Percentiles rank a stretch among this genome's conserved stretches.
Evolutionary conservation across 768 basidiomycete species (phyloP).

Genomic region (Hebeloma cylindrosporum): DNA sequence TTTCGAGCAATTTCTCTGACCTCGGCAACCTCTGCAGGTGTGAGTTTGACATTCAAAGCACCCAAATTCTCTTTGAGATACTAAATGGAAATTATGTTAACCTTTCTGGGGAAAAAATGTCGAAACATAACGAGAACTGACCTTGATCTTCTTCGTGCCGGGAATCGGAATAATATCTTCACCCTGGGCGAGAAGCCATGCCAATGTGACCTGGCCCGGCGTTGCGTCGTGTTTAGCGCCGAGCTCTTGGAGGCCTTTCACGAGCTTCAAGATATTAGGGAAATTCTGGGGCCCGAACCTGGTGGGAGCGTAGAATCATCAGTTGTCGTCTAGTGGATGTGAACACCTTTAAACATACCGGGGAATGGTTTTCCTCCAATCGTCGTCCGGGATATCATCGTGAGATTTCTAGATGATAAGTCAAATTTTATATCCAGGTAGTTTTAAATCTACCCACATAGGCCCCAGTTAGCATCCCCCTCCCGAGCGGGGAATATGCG

Average conservation of each 20-base stretch:
- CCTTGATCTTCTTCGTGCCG: conserved; percentile 39
- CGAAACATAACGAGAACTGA: too few species aligned
- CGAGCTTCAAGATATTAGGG: conserved; percentile 45
- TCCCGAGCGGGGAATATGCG: conserved; percentile 52
- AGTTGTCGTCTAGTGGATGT: not conserved
- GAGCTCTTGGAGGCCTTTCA: conserved; percentile 37
- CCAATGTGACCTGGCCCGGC: conserved; percentile 46
- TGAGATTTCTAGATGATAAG: conserved; percentile 30
- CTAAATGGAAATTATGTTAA: not conserved
- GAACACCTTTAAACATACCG: not conserved
- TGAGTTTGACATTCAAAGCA: conserved; percentile 32
- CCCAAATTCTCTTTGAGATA: conserved; percentile 8
- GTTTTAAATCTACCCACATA: conserved; percentile 13
- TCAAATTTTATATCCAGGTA: not conserved
- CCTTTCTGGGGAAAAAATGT: too few species aligned
- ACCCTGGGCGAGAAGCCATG: conserved; percentile 51
- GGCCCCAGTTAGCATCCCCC: conserved; percentile 47
- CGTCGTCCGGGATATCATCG: conserved; percentile 38
- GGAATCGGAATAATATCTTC: conserved; percentile 50
- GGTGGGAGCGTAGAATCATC: not conserved
- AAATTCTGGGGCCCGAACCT: conserved; percentile 44
- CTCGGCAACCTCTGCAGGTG: conserved; percentile 33
- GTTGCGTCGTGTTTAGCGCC: conserved; percentile 43
- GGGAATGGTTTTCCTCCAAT: conserved; percentile 33
- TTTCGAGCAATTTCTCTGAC: conserved; percentile 35